These are phyloP conservation scores for Podospora bellae-mahoneyi DNA, from an alignment of 495 filamentous ascomycete species.

Conservation along the genomic window DNA sequence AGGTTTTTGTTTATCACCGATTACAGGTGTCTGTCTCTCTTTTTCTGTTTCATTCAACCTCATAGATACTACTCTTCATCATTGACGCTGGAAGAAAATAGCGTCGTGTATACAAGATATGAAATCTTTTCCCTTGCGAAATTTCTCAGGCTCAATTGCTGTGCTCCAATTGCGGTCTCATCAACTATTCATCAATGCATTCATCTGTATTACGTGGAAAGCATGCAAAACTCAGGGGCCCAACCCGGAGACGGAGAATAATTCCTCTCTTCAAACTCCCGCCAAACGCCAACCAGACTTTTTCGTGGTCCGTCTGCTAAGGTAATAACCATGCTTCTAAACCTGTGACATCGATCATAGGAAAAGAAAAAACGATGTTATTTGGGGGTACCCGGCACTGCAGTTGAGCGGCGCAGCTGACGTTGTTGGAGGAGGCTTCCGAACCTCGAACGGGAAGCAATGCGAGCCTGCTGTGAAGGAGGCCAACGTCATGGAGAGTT, in stretches of 20 bases:
- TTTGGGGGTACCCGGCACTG: background rate
- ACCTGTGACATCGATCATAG: too few species aligned
- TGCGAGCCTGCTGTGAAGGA: background rate
- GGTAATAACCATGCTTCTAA: background rate
- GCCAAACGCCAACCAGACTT: too few species aligned
- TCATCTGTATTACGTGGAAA: too few species aligned
- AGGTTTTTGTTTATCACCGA: background rate
- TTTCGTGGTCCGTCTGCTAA: background rate
- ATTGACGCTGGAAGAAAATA: background rate
- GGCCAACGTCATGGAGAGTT: background rate
- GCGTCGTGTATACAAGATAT: background rate
- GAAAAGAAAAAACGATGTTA: too few species aligned
- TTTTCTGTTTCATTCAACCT: background rate
- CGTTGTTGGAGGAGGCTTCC: background rate
- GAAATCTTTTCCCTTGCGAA: background rate
- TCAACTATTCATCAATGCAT: too few species aligned
- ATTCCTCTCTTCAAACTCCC: background rate
- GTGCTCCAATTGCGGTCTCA: too few species aligned
- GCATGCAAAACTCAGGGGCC: background rate
- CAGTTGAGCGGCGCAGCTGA: background rate
- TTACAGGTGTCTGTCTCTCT: background rate
- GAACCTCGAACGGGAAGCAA: background rate
- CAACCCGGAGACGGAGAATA: background rate
- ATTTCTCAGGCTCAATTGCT: too few species aligned
- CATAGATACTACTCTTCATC: background rate